A percentile compares a stretch with the other conserved stretches of the same genome.
Conservation (phyloP, 805 yeast species). For the Saccharomycopsis oosterbeekiorum region DNA sequence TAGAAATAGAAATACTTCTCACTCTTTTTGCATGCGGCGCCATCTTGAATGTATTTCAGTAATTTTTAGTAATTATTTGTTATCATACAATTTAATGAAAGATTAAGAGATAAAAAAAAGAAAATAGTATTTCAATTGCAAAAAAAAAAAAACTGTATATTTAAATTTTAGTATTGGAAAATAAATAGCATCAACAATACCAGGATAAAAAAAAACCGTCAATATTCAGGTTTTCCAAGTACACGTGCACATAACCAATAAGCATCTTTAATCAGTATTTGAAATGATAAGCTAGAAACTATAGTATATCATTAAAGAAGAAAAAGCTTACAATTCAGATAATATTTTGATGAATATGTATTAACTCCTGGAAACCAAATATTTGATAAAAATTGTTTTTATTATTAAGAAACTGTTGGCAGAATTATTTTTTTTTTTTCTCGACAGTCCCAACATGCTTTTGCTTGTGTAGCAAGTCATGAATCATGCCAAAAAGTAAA, state of each 20-base stretch:
- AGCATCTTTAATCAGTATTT: neutral
- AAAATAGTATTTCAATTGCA: too few species aligned
- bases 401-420: too few species aligned
- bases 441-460: too few species aligned
- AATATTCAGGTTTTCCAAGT: neutral
- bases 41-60: conserved; percentile 6
- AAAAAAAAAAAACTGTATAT: too few species aligned
- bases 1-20: conserved; percentile 51
- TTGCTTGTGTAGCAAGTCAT: neutral
- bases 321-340: too few species aligned
- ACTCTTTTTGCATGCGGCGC: conserved; percentile 18
- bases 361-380: too few species aligned
- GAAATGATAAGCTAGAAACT: too few species aligned
- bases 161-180: too few species aligned
- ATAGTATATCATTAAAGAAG: too few species aligned
- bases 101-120: too few species aligned
- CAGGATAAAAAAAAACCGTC: neutral
- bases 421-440: neutral
- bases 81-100: too few species aligned
- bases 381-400: neutral
- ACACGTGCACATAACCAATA: neutral
- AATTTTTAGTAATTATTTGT: neutral
- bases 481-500: neutral
- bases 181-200: too few species aligned
- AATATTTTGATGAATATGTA: neutral